Base-by-base conservation (phyloP, 306 rosid genomes). In the Ceratonia siliqua region DNA sequence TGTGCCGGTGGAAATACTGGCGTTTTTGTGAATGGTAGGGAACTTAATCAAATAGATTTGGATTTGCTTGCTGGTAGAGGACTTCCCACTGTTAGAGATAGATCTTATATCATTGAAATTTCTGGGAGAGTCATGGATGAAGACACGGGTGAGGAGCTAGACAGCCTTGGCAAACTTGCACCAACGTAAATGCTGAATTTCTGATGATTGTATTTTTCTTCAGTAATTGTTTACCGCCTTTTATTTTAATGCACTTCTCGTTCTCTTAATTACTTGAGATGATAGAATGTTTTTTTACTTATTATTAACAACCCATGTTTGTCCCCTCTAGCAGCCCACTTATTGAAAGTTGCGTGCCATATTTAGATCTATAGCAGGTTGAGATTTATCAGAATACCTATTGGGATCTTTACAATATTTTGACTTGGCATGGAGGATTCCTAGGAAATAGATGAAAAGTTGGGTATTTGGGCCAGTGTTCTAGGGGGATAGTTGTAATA, bases 91-190 rank as follows among this genome's bases (percentile, higher is more conserved):
- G 84, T 85, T 8, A 84, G 80, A 70, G 92, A 86, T 48, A 77
- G 92, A 78, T 95, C 97, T 46, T 95, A 95, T 77, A 90, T 92
- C 38, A 57, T 95, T 46, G 98, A 95, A 67, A 95, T 95, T 67
- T 90, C 97, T 0, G 99, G 99, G 75, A 86, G 92, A 85, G 96
- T 95, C 63, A 87, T 90, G 32, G 96, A 95, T 41, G 98, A 86
- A 83, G 98, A 95, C 83, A 92, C 91, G 0, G 98, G 98, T 30
- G 97, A 90, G 76, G 99, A 95, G 85, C 71, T 89, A 39, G 99
- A 95, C 65, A 59, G 98, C 89, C 99, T 95, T 3, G 99, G 99
- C 53, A 92, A 90, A 85, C 97, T 95, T 13, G 99, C 99, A 21
- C 99, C 99, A 5, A 95, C 99, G 99, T 95, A 85, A 90, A 97